A percentile compares a stretch with the other conserved stretches of the same genome.
Evolutionary conservation across 345 rosid species (phyloP).

Genomic region (Xanthoceras sorbifolium): DNA sequence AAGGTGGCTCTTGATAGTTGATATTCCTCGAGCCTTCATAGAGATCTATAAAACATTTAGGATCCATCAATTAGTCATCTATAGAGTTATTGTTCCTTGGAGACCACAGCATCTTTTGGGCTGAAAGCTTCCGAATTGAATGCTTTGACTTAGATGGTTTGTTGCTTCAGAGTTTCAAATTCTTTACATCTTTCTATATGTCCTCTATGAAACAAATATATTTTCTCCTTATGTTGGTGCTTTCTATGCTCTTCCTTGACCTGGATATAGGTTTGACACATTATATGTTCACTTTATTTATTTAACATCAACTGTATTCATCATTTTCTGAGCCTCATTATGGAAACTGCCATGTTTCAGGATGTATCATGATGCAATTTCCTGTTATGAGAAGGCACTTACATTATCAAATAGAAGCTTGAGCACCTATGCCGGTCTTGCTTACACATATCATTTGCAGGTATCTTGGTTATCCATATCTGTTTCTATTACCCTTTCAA

Average conservation of each 20-base stretch:
- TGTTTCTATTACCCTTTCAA: not conserved
- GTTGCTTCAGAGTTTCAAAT: not conserved
- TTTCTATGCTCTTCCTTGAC: not conserved
- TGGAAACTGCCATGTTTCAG: constrained; percentile 39
- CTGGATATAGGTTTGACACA: not conserved
- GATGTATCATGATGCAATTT: constrained; percentile 68
- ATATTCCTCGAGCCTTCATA: not conserved
- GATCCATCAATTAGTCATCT: not conserved
- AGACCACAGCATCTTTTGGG: not conserved
- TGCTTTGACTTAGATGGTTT: not conserved
- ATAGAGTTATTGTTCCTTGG: not conserved
- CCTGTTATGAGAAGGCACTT: constrained; percentile 82
- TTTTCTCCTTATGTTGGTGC: not conserved
- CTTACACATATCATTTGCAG: constrained; percentile 95
- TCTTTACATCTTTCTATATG: not conserved
- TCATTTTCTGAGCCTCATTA: constrained; percentile 21
- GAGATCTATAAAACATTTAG: not conserved
- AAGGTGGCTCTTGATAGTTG: not conserved
- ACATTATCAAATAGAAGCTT: constrained; percentile 74
- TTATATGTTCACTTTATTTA: not conserved
- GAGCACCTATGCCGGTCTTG: constrained; percentile 96
- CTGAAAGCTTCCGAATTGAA: too few species aligned
- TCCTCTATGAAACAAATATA: not conserved
- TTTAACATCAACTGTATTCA: not conserved
- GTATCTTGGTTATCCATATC: constrained; percentile 36